Conservation (phyloP, 768 basidiomycete species). For the Tricholomella constricta region DNA sequence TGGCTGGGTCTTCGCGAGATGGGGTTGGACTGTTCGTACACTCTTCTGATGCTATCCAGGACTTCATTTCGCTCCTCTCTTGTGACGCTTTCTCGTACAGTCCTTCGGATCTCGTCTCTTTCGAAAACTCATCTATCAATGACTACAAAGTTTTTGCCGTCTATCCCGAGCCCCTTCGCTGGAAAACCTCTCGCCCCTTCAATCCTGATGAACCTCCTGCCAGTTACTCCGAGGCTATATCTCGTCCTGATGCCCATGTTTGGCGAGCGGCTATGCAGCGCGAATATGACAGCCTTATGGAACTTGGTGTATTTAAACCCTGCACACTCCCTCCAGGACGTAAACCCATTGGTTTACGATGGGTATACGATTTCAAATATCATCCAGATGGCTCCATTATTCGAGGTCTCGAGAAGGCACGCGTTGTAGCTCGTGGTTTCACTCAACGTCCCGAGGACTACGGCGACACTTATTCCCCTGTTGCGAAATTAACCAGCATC, state of each 20-base stretch:
- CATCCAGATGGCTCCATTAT: slow-evolving; percentile 35
- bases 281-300: too few relatives aligned
- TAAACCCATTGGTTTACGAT: slow-evolving; percentile 14
- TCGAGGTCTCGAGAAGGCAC: slow-evolving; percentile 26
- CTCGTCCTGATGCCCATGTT: background rate
- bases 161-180: background rate
- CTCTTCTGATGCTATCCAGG: background rate
- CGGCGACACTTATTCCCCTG: too few relatives aligned
- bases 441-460: slow-evolving; percentile 34
- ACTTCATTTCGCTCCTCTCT: background rate
- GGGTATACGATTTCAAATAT: slow-evolving; percentile 41
- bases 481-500: slow-evolving; percentile 23
- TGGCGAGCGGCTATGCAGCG: too few relatives aligned
- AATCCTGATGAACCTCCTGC: background rate
- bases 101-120: background rate
- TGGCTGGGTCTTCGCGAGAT: too few relatives aligned
- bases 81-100: background rate
- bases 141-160: background rate
- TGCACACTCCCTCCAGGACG: too few relatives aligned
- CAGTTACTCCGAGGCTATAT: background rate
- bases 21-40: background rate
- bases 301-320: too few relatives aligned
- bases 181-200: background rate
- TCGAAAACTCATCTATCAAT: background rate
- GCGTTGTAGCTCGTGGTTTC: too few relatives aligned